Evolutionary conservation across 192 early-diverging fungal species (phyloP).

Genomic region (Spizellomyces punctatus): DNA sequence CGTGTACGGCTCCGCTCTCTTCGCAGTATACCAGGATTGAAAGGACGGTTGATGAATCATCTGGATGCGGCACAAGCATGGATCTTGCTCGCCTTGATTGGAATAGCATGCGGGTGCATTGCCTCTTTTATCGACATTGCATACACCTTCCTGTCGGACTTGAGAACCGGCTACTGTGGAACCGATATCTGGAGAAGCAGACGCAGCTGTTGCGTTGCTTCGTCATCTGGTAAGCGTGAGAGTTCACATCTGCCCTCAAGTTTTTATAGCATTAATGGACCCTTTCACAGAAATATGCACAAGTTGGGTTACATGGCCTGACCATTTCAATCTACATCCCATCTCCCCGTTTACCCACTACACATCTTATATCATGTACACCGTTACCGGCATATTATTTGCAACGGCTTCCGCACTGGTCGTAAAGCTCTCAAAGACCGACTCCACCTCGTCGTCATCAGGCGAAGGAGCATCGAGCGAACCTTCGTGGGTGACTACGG

Average conservation of each 20-base stretch:
- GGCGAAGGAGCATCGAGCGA: constrained; percentile 13
- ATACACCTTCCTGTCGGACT: constrained; percentile 39
- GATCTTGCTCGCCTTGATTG: constrained; percentile 45
- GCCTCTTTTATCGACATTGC: constrained; percentile 47
- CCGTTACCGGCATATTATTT: constrained; percentile 8
- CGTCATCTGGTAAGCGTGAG: not conserved
- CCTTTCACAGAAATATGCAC: not conserved
- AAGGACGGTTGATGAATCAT: constrained; percentile 7
- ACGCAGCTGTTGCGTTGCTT: constrained; percentile 1
- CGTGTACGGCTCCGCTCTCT: constrained; percentile 23
- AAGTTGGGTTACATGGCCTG: constrained; percentile 10
- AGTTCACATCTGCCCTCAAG: not conserved
- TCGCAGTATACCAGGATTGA: constrained; percentile 22
- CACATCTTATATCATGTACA: constrained; percentile 7
- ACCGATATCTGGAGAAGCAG: not conserved
- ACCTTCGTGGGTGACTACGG: constrained; percentile 13
- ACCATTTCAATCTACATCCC: not conserved
- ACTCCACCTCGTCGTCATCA: not conserved
- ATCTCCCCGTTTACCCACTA: not conserved
- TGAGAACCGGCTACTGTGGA: constrained; percentile 45
- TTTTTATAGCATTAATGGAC: too few species aligned
- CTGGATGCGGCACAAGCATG: constrained; percentile 39
- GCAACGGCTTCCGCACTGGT: constrained; percentile 16
- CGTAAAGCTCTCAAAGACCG: constrained; percentile 1
- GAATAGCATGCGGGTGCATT: constrained; percentile 35